Percentiles rank a stretch among this genome's conserved stretches.
Conservation (phyloP, 257 asterid genomes). For the Nicotiana paniculata region DNA sequence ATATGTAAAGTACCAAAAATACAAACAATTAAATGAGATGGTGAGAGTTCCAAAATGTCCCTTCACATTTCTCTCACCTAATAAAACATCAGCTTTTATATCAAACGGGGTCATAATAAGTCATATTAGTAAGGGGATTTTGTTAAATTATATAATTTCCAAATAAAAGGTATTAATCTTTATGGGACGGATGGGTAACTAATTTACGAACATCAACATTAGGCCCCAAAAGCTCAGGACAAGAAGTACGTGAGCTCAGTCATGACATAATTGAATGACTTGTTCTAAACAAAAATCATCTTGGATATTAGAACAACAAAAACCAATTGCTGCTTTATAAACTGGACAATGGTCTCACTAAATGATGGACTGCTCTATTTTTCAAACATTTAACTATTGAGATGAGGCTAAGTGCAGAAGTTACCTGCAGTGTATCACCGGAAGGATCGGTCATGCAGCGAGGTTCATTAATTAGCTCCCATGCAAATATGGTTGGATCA, state of each 20-base stretch:
- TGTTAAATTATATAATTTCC: neutral
- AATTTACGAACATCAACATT: neutral
- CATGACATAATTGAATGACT: neutral
- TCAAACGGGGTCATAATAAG: neutral
- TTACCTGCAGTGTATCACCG: conserved; percentile 96
- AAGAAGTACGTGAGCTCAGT: neutral
- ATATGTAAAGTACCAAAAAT: too few species aligned
- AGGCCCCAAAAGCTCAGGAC: neutral
- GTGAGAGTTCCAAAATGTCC: neutral
- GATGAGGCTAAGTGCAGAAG: conserved; percentile 7
- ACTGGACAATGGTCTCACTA: neutral
- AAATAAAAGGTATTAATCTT: neutral
- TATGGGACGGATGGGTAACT: neutral
- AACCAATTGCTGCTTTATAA: neutral
- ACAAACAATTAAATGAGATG: neutral
- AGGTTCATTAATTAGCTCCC: conserved; percentile 98
- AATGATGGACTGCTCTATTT: neutral
- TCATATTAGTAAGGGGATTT: neutral
- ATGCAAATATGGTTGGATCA: conserved; percentile 89
- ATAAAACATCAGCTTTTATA: neutral
- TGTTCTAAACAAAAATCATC: neutral
- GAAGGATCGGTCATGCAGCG: conserved; percentile 86
- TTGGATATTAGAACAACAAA: neutral
- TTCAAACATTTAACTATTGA: neutral
- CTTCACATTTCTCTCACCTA: neutral